Evolutionary conservation across 768 basidiomycete species (phyloP), one percentile per base, ranked within the genome.

Genomic region (Termitomyces sp.): DNA sequence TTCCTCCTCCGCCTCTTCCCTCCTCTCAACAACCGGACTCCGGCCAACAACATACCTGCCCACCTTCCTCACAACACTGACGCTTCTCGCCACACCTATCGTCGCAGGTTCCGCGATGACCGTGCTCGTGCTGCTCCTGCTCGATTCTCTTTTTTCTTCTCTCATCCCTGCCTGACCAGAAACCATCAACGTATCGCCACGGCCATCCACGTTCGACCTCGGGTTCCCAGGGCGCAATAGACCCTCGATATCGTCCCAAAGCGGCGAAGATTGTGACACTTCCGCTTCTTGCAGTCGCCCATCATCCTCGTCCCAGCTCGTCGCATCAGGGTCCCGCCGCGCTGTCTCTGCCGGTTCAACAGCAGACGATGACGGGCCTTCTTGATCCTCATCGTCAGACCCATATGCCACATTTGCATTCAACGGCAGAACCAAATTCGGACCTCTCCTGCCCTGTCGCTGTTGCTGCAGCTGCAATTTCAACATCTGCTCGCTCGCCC

Each of bases 41-140:
- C 65, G 64, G 54, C 74, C 72, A 39, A 83, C 66, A 17, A 83
- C 74, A 43, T 78, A 80, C n/a, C 83, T 82, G 10, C 79, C 73
- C 12, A 80, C 76, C 50, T 79, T 71, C 55, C 79, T 72, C 25
- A 76, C 80, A 11, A 84, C 68, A 21, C 73, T 77, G 9, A 75
- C 79, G 52, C 72, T 73, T 48, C 77, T 68, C 7, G 81, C 56
- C 14, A 52, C 37, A 10, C 28, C 77, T 49, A 81, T 73, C 9
- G 72, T 73, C 14, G 73, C 64, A 17, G 70, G 58, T 3, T 61
- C 61, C n/a, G 64, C 72, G 1, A 72, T 72, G 12, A 83, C 76
- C 2, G 78, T 79, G 23, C 78, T 77, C 11, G 74, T 71, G 59
- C 76, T 77, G 61, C 77, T 79, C 53, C 75, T 68, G 57, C 68